These are phyloP conservation scores for Zizania latifolia DNA, from an alignment of 176 grass and related monocot species.

Conservation along the genomic window DNA sequence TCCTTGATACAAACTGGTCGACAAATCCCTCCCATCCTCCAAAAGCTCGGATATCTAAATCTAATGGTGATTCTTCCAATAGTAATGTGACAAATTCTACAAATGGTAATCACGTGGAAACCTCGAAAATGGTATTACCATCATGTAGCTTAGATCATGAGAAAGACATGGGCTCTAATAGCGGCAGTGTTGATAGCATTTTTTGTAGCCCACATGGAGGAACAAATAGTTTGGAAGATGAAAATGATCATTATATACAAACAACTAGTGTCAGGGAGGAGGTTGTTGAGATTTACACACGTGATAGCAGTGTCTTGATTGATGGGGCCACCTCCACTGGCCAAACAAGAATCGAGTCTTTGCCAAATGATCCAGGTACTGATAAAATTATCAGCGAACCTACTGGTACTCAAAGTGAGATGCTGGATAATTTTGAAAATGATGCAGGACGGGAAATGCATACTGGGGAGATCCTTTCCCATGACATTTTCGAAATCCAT, in stretches of 20 bases:
- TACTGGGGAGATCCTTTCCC: constrained; percentile 25
- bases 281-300: constrained; percentile 31
- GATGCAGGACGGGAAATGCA: constrained; percentile 19
- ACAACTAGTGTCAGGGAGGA: constrained; percentile 38
- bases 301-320: constrained; percentile 26
- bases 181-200: constrained; percentile 19
- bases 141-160: constrained; percentile 21
- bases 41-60: constrained; percentile 9
- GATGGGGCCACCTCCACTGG: background rate
- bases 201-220: background rate
- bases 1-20: constrained; percentile 82
- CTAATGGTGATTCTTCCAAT: constrained; percentile 31
- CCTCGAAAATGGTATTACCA: background rate
- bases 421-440: constrained; percentile 22
- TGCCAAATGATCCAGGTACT: constrained; percentile 6
- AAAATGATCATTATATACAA: constrained; percentile 12
- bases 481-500: constrained; percentile 39
- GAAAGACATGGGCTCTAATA: constrained; percentile 25
- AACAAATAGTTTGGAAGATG: constrained; percentile 31
- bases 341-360: constrained; percentile 25
- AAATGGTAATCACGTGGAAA: constrained; percentile 19
- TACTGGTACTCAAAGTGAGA: constrained; percentile 2
- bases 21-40: constrained; percentile 46
- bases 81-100: constrained; percentile 17
- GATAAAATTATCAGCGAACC: constrained; percentile 19